phyloP scores from a whole-genome alignment of 1,284 basidiomycete species.

The Agroathelia rolfsii region DNA sequence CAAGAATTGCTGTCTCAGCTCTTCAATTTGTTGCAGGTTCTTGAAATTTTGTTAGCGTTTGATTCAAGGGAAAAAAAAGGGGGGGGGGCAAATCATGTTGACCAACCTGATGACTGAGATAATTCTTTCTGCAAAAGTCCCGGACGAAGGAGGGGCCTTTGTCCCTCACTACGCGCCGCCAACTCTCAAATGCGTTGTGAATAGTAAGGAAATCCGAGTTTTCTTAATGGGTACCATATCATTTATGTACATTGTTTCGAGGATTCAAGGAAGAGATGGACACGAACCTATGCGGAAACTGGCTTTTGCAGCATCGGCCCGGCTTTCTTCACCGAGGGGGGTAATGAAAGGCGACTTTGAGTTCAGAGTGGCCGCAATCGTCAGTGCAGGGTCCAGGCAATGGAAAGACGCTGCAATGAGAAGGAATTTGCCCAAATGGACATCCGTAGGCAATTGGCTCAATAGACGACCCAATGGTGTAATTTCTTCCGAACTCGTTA shows the following conservation, averaged over 20 bases:
- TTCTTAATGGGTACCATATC: conserved; percentile 34
- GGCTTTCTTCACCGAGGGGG: conserved; percentile 81
- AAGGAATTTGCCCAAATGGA: conserved; percentile 93
- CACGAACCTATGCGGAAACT: conserved; percentile 68
- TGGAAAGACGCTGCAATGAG: conserved; percentile 80
- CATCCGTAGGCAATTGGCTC: conserved; percentile 91
- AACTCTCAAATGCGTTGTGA: conserved; percentile 84
- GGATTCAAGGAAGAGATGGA: conserved; percentile 4
- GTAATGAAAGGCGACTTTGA: conserved; percentile 90
- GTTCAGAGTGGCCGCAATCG: conserved; percentile 89
- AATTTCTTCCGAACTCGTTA: conserved; percentile 85
- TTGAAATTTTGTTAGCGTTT: conserved; percentile 21
- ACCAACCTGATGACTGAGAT: conserved; percentile 74
- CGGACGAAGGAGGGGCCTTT: conserved; percentile 43
- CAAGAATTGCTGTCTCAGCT: conserved; percentile 89
- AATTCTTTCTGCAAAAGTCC: conserved; percentile 79
- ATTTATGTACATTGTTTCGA: not conserved
- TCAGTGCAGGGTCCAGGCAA: conserved; percentile 91
- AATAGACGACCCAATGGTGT: conserved; percentile 90
- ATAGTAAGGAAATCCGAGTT: conserved; percentile 96
- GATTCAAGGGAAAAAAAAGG: not conserved
- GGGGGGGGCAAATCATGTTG: not conserved
- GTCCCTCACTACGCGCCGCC: conserved; percentile 78
- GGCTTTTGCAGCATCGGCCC: conserved; percentile 80
- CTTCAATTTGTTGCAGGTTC: conserved; percentile 95